Evolutionary conservation across 441 rosid species (phyloP), one percentile per base, ranked within the genome.

Genomic region (Jatropha multifida): DNA sequence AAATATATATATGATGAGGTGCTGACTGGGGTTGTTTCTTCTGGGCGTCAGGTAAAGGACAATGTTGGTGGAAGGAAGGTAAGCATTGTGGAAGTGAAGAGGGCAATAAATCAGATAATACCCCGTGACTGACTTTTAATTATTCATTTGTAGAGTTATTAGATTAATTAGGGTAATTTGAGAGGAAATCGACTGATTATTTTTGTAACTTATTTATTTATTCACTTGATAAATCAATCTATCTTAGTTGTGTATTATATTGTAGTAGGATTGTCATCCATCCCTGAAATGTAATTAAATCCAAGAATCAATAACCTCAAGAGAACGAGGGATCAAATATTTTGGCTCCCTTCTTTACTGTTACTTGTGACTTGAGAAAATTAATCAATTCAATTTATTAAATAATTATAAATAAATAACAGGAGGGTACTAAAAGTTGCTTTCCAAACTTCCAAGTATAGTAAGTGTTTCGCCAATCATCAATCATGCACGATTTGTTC

Each of bases 71-170:
- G 88, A 48, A 86, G 80, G 87, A 88, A 81, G 76, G 78, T 78
- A 17, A 88, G 81, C 80, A 86, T 88, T 44, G 82, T 81, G 67
- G 95, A 90, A 78, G 95, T 89, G 42, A 90, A 89, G 83, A 82
- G 86, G 67, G 89, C 91, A 9, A 84, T 95, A 37, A 74, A 84
- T 65, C 90, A 87, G 77, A 82, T 88, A 74, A 93, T 93, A 69
- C 92, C 90, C 75, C 81, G 75, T 11, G 48, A 69, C 4, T 49
- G n/a, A 62, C 41, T 32, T 1, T 0, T 12, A 13, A 61, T 32
- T 62, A 13, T 32, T 32, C 3, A 32, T 17, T 23, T 18, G 48
- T 18, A 51, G 66, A 62, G 9, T 54, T 18, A 0, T 7, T 44
- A 18, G 13, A 40, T 64, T 64, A 64, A 40, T 64, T 64, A 64